phyloP scores from a whole-genome alignment of 768 basidiomycete genomes.

The Mycena filopes region DNA sequence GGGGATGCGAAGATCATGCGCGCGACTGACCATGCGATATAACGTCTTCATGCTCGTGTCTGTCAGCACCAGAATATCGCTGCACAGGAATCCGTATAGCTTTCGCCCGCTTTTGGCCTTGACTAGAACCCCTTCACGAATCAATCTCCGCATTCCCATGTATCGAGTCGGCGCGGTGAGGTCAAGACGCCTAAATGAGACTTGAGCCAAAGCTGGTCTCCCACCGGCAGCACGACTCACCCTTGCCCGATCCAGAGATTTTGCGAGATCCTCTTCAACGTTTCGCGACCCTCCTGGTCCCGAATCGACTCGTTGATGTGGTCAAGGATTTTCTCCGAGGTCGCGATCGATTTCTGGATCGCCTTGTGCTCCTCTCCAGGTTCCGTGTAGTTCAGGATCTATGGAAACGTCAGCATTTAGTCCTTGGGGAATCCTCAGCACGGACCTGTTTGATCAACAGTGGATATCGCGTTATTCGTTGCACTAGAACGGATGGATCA shows the following conservation, averaged over 20 bases:
- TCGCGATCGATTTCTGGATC: conserved; percentile 65
- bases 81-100: conserved; percentile 84
- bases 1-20: background rate
- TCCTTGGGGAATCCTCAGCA: background rate
- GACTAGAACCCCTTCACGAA: conserved; percentile 80
- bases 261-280: conserved; percentile 79
- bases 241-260: conserved; percentile 90
- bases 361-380: conserved; percentile 66
- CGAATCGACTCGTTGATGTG: conserved; percentile 92
- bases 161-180: conserved; percentile 90
- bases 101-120: conserved; percentile 90
- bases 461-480: conserved; percentile 95
- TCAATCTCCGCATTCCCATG: conserved; percentile 81
- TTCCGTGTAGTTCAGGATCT: conserved; percentile 87
- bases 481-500: conserved; percentile 64
- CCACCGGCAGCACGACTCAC: conserved; percentile 49
- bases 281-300: conserved; percentile 81
- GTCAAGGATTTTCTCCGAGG: conserved; percentile 77
- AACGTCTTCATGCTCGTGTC: conserved; percentile 75
- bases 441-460: conserved; percentile 82
- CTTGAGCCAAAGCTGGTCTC: conserved; percentile 3
- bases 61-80: conserved; percentile 88
- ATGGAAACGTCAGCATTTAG: background rate
- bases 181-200: conserved; percentile 73
- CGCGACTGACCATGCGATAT: conserved; percentile 80